phyloP scores from a whole-genome alignment of 176 grass and related monocot genomes.

The Triticum timopheevii region DNA sequence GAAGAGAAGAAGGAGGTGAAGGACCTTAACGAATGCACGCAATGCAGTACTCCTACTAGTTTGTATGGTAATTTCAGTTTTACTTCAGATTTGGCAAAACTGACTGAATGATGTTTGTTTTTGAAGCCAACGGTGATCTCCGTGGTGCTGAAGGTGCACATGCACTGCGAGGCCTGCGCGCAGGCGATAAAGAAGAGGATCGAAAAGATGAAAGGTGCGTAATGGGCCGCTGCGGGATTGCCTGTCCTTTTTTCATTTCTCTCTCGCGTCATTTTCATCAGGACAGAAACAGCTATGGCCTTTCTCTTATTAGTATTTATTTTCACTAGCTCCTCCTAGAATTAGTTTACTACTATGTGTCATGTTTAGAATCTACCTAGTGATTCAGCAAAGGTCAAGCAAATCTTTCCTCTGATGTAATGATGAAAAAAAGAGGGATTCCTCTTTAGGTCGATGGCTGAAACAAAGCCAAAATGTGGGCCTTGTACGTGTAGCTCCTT shows the following conservation, averaged over 20 bases:
- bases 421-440: slow-evolving; percentile 4
- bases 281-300: background rate
- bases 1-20: slow-evolving; percentile 61
- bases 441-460: slow-evolving; percentile 3
- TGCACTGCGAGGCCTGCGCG: slow-evolving; percentile 87
- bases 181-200: slow-evolving; percentile 75
- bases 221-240: background rate
- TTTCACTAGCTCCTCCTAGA: background rate
- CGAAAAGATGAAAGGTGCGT: slow-evolving; percentile 84
- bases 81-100: background rate
- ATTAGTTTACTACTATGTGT: background rate
- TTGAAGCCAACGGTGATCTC: slow-evolving; percentile 59
- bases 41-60: background rate
- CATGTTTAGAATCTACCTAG: background rate
- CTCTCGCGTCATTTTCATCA: background rate
- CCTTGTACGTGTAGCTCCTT: slow-evolving; percentile 2
- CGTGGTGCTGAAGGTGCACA: slow-evolving; percentile 77
- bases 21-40: background rate
- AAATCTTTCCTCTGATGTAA: background rate
- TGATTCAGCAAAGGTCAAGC: slow-evolving; percentile 6
- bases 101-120: slow-evolving; percentile 6
- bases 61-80: background rate
- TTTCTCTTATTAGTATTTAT: background rate
- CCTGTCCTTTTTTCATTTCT: background rate
- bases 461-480: slow-evolving; percentile 31